Base-by-base conservation (phyloP, 1,284 basidiomycete genomes). In the Mrakiaceae sp. region DNA sequence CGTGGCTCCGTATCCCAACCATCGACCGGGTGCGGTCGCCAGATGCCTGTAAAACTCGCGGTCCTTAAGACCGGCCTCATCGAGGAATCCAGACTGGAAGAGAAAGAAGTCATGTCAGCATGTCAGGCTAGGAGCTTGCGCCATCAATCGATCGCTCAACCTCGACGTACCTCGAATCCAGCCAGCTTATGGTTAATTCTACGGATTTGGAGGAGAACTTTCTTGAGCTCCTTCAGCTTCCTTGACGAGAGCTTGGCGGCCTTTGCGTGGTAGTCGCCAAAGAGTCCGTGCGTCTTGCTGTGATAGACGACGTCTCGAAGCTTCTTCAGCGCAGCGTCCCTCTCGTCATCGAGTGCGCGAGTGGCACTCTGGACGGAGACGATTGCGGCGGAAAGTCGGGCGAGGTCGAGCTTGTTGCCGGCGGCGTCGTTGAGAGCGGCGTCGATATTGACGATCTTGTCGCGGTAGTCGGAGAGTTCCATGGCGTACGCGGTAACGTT, bases 1-100 rank as follows among this genome's bases (percentile, higher is more conserved):
- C 1, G 88, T 90, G 7, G 88, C 48, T 2, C 65, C 65, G 47
- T 58, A 66, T 3, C 63, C 63, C 7, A 64, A 48, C 63, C 63
- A 64, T 1, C 9, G 8, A 6, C 63, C 68, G 66, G 67, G 56
- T 0, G 60, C 64, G 8, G 42, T 53, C 4, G 44, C 62, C 5
- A 27, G 14, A 43, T 60, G 56, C 14, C 12, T 42, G 56, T 64
- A 65, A 55, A 55, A 67, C 53, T 61, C 48, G 39, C 78, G 56
- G 4, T 75, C 73, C 58, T 74, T 85, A 60, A 90, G 79, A 0
- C 94, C 94, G 27, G 81, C 82, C 70, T 87, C 79, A 5, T 84
- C 84, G 70, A 95, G 85, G 76, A 97, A 91, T 9, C 90, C 90
- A 63, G 81, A 81, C 74, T 97, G 94, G 70, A 95, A 95, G 3